Percentiles rank a stretch among this genome's conserved stretches.
Evolutionary conservation across 2,329 filamentous ascomycete genomes (phyloP).

Genomic region (Trichophyton simii): DNA sequence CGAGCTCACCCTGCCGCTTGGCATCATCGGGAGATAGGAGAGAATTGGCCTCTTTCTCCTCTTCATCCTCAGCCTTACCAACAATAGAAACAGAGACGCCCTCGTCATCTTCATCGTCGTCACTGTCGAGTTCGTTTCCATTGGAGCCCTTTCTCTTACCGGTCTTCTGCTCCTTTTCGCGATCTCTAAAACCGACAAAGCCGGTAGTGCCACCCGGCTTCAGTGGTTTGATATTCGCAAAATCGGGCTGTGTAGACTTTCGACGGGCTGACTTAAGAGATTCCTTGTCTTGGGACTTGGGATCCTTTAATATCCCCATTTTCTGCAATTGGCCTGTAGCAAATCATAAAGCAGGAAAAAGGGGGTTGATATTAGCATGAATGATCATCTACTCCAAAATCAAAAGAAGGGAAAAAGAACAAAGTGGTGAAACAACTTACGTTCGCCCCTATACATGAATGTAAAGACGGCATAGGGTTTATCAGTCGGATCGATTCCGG

Average conservation of each 20-base stretch:
- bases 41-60: constrained; percentile 36
- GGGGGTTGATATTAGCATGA: background rate
- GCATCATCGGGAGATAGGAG: constrained; percentile 50
- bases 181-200: constrained; percentile 77
- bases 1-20: constrained; percentile 46
- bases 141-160: constrained; percentile 49
- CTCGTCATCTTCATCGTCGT: constrained; percentile 57
- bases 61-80: constrained; percentile 51
- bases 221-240: constrained; percentile 69
- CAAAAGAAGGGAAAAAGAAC: background rate
- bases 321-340: constrained; percentile 76
- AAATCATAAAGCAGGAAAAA: background rate
- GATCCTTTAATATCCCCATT: constrained; percentile 71
- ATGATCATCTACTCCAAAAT: background rate
- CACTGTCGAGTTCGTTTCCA: constrained; percentile 60
- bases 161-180: constrained; percentile 41
- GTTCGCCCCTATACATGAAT: constrained; percentile 91
- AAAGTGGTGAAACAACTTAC: constrained; percentile 43
- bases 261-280: constrained; percentile 56
- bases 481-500: constrained; percentile 88
- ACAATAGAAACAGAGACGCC: constrained; percentile 51
- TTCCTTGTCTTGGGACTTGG: constrained; percentile 50
- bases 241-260: constrained; percentile 71
- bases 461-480: constrained; percentile 96
- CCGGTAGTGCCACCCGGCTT: constrained; percentile 80